A percentile compares a stretch with the other conserved stretches of the same genome.
Conservation (phyloP, 192 early-diverging fungal species). For the Glomus cerebriforme region DNA sequence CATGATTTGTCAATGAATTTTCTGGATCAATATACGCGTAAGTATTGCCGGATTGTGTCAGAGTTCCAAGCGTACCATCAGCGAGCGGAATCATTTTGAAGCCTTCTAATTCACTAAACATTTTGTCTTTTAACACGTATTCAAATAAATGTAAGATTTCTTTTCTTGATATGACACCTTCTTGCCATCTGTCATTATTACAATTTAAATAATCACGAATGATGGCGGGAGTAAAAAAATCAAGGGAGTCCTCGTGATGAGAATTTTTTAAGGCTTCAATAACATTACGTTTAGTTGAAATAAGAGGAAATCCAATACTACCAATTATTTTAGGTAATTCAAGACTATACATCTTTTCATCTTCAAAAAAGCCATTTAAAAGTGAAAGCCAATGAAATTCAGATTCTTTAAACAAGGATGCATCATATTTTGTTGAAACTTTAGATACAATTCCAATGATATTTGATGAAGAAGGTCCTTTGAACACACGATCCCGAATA, state of each 20-base stretch:
- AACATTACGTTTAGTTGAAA: background rate
- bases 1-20: background rate
- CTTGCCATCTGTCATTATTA: background rate
- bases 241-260: background rate
- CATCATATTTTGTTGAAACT: background rate
- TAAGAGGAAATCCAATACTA: background rate
- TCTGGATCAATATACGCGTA: background rate
- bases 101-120: background rate
- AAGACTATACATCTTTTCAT: background rate
- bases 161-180: background rate
- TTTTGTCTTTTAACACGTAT: background rate
- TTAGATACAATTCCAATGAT: background rate
- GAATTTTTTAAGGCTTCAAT: background rate
- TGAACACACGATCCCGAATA: background rate
- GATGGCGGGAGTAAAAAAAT: background rate
- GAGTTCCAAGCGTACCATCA: background rate
- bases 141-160: background rate
- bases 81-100: background rate
- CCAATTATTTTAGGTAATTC: background rate
- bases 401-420: background rate
- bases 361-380: background rate
- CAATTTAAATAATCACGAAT: background rate
- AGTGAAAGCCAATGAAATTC: background rate
- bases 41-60: background rate
- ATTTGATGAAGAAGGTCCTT: background rate